A percentile compares a stretch with the other conserved stretches of the same genome.
phyloP scores from a whole-genome alignment of 805 yeast genomes.

The Candida methanosorbosa region DNA sequence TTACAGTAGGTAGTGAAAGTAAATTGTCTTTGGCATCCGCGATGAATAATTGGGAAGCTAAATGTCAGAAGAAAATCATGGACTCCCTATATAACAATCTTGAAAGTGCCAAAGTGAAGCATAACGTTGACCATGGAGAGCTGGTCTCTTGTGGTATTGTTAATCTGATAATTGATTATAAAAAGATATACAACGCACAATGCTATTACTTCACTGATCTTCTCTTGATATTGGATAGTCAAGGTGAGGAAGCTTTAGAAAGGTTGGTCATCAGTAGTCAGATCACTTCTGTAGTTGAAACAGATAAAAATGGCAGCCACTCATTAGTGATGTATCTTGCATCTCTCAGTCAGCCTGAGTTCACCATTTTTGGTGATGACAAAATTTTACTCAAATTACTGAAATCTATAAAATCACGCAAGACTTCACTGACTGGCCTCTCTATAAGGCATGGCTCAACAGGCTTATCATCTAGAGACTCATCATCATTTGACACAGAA shows the following conservation, averaged over 20 bases:
- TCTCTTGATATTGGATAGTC: constrained; percentile 10
- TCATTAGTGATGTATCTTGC: constrained; percentile 13
- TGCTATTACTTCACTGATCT: constrained; percentile 16
- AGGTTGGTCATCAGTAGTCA: constrained; percentile 11
- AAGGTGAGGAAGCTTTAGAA: constrained; percentile 11
- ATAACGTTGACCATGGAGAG: constrained; percentile 10
- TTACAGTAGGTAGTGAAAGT: constrained; percentile 11
- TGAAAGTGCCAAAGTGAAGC: constrained; percentile 4
- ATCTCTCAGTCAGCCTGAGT: constrained; percentile 15
- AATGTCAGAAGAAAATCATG: constrained; percentile 5
- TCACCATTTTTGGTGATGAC: constrained; percentile 11
- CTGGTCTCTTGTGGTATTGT: constrained; percentile 18
- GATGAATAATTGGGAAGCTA: too few relatives aligned
- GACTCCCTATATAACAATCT: constrained; percentile 12
- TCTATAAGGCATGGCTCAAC: neutral
- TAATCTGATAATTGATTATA: constrained; percentile 6
- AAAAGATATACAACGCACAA: constrained; percentile 5
- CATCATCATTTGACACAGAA: neutral
- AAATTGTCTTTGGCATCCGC: neutral
- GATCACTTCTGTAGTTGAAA: constrained; percentile 17
- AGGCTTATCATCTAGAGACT: neutral
- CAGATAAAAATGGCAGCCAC: constrained; percentile 6
- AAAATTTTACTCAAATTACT: constrained; percentile 9
- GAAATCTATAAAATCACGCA: neutral
- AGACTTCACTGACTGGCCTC: neutral